A percentile compares a stretch with the other conserved stretches of the same genome.
These are phyloP conservation scores for Alternaria triticina DNA, from an alignment of 2,329 filamentous ascomycete genomes.

Conservation along the genomic window DNA sequence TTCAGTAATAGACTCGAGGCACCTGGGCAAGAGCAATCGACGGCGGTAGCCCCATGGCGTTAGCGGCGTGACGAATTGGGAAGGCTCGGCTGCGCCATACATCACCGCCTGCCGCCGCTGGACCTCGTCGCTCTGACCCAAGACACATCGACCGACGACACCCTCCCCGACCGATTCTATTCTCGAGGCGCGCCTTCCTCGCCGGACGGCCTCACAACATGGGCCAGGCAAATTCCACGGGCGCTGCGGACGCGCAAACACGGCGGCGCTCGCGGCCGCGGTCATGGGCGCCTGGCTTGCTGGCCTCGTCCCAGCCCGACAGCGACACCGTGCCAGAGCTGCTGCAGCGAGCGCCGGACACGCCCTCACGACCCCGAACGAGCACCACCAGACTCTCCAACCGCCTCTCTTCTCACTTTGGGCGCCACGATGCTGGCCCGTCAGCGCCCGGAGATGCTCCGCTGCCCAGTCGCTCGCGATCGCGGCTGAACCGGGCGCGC, in stretches of 20 bases:
- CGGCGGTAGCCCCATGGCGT: background rate
- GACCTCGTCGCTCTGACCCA: constrained; percentile 13
- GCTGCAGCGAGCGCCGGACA: constrained; percentile 16
- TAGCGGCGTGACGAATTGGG: constrained; percentile 7
- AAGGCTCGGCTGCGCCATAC: constrained; percentile 19
- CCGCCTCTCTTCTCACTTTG: constrained; percentile 36
- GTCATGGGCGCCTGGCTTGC: constrained; percentile 43
- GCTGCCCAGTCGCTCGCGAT: constrained; percentile 32
- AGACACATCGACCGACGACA: constrained; percentile 12
- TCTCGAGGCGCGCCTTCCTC: constrained; percentile 26
- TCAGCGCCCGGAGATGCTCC: constrained; percentile 24
- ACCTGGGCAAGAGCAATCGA: constrained; percentile 4
- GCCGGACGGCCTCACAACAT: constrained; percentile 41
- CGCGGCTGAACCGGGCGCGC: constrained; percentile 45
- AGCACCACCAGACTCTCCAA: constrained; percentile 39
- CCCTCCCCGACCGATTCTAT: constrained; percentile 2
- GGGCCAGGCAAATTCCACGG: constrained; percentile 49
- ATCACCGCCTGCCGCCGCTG: constrained; percentile 17
- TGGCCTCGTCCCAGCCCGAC: constrained; percentile 21
- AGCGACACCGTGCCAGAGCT: constrained; percentile 30
- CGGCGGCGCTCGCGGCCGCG: constrained; percentile 39
- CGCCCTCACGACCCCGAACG: constrained; percentile 25
- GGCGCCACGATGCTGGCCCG: constrained; percentile 40
- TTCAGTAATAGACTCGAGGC: constrained; percentile 5
- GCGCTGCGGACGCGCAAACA: constrained; percentile 28